Evolutionary conservation across 768 basidiomycete genomes (phyloP).

Genomic region (Antrodiella citrinella): DNA sequence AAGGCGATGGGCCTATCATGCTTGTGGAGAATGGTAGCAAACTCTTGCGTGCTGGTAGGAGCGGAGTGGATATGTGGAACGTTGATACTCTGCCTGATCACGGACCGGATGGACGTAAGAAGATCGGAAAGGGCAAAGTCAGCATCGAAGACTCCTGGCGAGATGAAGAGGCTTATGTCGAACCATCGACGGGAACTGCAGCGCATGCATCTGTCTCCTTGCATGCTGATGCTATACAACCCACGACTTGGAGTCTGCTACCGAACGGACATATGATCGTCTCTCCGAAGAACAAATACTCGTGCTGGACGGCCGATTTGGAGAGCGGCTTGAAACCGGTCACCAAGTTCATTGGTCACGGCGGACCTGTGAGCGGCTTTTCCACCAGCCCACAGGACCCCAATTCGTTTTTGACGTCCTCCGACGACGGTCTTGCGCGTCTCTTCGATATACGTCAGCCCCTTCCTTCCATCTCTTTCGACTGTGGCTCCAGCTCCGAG

Average conservation of each 20-base stretch:
- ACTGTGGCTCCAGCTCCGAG: slow-evolving; percentile 27
- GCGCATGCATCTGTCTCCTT: slow-evolving; percentile 1
- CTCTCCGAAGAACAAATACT: background rate
- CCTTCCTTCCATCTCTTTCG: slow-evolving; percentile 29
- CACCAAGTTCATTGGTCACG: slow-evolving; percentile 31
- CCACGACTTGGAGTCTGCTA: background rate
- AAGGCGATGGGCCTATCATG: slow-evolving; percentile 23
- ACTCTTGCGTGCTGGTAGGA: slow-evolving; percentile 27
- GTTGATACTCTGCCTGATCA: slow-evolving; percentile 19
- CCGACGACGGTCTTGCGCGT: slow-evolving; percentile 31
- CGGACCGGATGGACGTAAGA: background rate
- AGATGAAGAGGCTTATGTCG: slow-evolving; percentile 3
- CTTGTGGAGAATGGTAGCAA: slow-evolving; percentile 19
- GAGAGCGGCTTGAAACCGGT: slow-evolving; percentile 26
- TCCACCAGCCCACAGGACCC: slow-evolving; percentile 28
- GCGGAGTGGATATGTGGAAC: slow-evolving; percentile 28
- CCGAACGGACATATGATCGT: background rate
- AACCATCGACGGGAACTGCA: slow-evolving; percentile 5
- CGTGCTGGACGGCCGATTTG: slow-evolving; percentile 23
- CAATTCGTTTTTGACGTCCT: slow-evolving; percentile 28
- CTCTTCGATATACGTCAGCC: slow-evolving; percentile 31
- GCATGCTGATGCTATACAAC: background rate
- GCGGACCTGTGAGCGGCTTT: slow-evolving; percentile 23
- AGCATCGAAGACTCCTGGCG: slow-evolving; percentile 3
- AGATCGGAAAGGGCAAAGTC: slow-evolving; percentile 5